Percentiles rank a stretch among this genome's conserved stretches.
These are phyloP conservation scores for Pseudogymnoascus sp. DNA, from an alignment of 2,329 filamentous ascomycete species.

Conservation along the genomic window DNA sequence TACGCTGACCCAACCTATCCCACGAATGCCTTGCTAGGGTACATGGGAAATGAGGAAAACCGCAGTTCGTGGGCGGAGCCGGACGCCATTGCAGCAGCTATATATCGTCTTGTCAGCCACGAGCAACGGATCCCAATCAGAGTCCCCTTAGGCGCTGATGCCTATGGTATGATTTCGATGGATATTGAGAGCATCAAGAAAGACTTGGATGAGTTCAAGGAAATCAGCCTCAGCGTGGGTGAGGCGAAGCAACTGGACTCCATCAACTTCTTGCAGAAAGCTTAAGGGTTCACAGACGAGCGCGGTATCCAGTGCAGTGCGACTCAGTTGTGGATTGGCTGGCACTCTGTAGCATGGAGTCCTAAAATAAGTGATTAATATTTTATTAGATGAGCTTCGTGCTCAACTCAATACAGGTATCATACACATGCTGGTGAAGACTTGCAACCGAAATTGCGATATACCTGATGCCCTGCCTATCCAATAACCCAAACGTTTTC, in stretches of 20 bases:
- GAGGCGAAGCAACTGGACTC: slow-evolving; percentile 22
- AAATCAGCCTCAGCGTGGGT: slow-evolving; percentile 25
- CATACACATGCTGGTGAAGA: background rate
- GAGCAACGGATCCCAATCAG: slow-evolving; percentile 34
- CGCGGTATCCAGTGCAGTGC: background rate
- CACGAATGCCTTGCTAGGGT: slow-evolving; percentile 21
- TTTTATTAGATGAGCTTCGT: background rate
- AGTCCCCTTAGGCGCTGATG: slow-evolving; percentile 35
- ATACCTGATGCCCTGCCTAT: background rate
- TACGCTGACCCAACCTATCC: slow-evolving; percentile 16
- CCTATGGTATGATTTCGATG: slow-evolving; percentile 29
- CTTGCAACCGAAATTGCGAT: background rate
- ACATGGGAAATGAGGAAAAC: slow-evolving; percentile 23
- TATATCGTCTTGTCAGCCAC: slow-evolving; percentile 31
- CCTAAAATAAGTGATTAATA: background rate
- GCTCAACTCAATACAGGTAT: background rate
- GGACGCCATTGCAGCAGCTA: slow-evolving; percentile 30
- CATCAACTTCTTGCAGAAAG: slow-evolving; percentile 17
- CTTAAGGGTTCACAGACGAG: slow-evolving; percentile 7
- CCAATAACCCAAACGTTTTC: background rate
- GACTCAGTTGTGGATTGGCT: background rate
- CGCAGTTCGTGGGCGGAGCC: slow-evolving; percentile 30
- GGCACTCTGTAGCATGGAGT: background rate
- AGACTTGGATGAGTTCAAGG: slow-evolving; percentile 31
- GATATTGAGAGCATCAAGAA: slow-evolving; percentile 27